A percentile compares a stretch with the other conserved stretches of the same genome.
These are phyloP conservation scores for Hydnum rufescens DNA, from an alignment of 768 basidiomycete genomes.

Conservation along the genomic window DNA sequence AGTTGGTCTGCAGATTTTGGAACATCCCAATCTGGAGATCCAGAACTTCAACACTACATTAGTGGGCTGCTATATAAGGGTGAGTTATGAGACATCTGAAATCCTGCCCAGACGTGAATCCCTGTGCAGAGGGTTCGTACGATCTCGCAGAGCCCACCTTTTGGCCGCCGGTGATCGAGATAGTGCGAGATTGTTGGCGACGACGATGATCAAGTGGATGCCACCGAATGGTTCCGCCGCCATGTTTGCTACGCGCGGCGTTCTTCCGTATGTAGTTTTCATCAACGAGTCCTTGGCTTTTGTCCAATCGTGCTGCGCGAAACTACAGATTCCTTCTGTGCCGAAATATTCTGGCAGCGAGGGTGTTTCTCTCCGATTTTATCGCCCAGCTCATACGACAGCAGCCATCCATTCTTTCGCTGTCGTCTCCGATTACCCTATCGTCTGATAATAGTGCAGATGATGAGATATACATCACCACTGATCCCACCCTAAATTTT, in stretches of 20 bases:
- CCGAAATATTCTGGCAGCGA: slow-evolving; percentile 80
- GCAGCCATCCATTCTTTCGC: slow-evolving; percentile 22
- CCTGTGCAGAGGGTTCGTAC: slow-evolving; percentile 46
- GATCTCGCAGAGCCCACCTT: slow-evolving; percentile 62
- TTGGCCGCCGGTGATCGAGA: slow-evolving; percentile 76
- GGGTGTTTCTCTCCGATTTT: slow-evolving; percentile 78
- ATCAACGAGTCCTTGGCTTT: background rate
- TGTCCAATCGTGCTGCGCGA: background rate
- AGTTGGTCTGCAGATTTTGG: slow-evolving; percentile 79
- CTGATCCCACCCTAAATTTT: slow-evolving; percentile 66
- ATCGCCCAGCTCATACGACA: slow-evolving; percentile 38
- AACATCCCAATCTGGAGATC: slow-evolving; percentile 71
- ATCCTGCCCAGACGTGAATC: background rate
- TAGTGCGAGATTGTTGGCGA: slow-evolving; percentile 66
- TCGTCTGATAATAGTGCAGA: slow-evolving; percentile 23
- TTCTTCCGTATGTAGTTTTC: slow-evolving; percentile 46
- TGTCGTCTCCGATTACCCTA: slow-evolving; percentile 7
- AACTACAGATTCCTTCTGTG: slow-evolving; percentile 48
- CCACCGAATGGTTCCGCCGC: slow-evolving; percentile 33
- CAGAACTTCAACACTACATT: slow-evolving; percentile 70
- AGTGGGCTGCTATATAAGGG: slow-evolving; percentile 81
- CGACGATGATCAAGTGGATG: slow-evolving; percentile 71
- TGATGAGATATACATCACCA: slow-evolving; percentile 57
- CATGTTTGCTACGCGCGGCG: slow-evolving; percentile 66
- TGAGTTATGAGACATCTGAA: slow-evolving; percentile 13